Evolutionary conservation across 306 rosid genomes (phyloP), one percentile per base, ranked within the genome.

Genomic region (Fagus crenata): DNA sequence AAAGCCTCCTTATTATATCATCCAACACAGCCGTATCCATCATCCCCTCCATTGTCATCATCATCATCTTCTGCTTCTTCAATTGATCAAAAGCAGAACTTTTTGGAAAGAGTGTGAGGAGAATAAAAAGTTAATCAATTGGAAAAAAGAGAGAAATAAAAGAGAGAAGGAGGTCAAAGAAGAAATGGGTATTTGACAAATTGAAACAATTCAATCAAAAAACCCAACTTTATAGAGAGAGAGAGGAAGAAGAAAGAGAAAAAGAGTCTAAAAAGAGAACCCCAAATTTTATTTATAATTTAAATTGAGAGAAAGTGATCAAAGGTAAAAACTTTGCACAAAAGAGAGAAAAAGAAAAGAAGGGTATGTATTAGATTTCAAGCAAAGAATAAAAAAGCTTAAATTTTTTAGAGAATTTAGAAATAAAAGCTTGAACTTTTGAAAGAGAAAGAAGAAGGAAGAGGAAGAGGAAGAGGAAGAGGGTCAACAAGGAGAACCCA

Each of bases 1-100:
- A 78, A 8, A 96, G 80, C 87, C 99, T 91, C 74, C 93, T 85
- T 32, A 96, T 91, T 46, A 96, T 87, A 59, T 96, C 98, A 53
- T 96, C 96, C 64, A 96, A 49, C 1, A 89, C 90, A 4, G 79
- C 85, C 40, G 78, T 84, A 40, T 91, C 99, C 96, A 92, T 92
- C 87, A 85, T 87, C 37, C 96, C 99, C 85, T 91, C 93, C 93
- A 85, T 89, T 63, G 93, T 89, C 89, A 83, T 85, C 93, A 84
- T 90, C 93, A 81, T 93, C 88, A 75, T 81, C 83, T 41, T 75
- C 37, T 12, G 8, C 18, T 31, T n/a, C 35, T 14, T 72, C 35
- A 31, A n/a, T 63, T 36, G 65, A 32, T 49, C 17, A 18, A 17
- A 53, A 64, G 49, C 67, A 8, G 6, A 32, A 22, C 46, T 17